Percentiles rank a stretch among this genome's conserved stretches.
These are phyloP conservation scores for Cytospora chrysosperma DNA, from an alignment of 2,329 filamentous ascomycete species.

Conservation along the genomic window DNA sequence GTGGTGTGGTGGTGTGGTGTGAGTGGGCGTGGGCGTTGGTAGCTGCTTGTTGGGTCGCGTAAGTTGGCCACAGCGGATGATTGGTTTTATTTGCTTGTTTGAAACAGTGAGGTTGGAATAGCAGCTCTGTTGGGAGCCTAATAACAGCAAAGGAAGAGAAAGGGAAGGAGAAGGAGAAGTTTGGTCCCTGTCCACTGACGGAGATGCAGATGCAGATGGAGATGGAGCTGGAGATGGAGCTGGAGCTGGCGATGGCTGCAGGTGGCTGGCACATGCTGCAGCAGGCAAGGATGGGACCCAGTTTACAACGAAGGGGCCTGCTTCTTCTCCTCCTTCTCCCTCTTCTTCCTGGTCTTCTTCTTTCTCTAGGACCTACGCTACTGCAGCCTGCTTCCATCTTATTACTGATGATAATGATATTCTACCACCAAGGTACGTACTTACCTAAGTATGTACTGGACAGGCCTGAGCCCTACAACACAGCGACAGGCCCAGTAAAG, in stretches of 20 bases:
- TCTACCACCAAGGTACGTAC: too few relatives aligned
- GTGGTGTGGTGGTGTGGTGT: neutral
- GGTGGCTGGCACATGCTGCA: neutral
- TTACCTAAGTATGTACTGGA: too few relatives aligned
- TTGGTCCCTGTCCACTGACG: too few relatives aligned
- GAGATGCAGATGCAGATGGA: neutral
- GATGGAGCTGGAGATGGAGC: neutral
- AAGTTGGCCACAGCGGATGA: neutral
- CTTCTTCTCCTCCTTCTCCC: neutral
- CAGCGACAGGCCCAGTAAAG: neutral
- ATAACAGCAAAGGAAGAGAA: neutral
- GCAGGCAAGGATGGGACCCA: constrained; percentile 27
- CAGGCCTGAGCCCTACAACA: neutral
- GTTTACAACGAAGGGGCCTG: constrained; percentile 13
- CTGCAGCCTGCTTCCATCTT: neutral
- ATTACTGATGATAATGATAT: neutral
- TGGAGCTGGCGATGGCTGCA: neutral
- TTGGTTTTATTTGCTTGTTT: neutral
- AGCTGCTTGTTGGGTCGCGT: neutral
- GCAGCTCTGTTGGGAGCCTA: neutral
- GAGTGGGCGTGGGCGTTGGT: neutral
- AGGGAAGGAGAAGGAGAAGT: neutral
- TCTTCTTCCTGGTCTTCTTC: neutral
- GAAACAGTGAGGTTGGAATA: neutral
- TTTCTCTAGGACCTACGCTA: too few relatives aligned